Evolutionary conservation across 2,329 filamentous ascomycete genomes (phyloP).

Genomic region (Sporothrix phasma): DNA sequence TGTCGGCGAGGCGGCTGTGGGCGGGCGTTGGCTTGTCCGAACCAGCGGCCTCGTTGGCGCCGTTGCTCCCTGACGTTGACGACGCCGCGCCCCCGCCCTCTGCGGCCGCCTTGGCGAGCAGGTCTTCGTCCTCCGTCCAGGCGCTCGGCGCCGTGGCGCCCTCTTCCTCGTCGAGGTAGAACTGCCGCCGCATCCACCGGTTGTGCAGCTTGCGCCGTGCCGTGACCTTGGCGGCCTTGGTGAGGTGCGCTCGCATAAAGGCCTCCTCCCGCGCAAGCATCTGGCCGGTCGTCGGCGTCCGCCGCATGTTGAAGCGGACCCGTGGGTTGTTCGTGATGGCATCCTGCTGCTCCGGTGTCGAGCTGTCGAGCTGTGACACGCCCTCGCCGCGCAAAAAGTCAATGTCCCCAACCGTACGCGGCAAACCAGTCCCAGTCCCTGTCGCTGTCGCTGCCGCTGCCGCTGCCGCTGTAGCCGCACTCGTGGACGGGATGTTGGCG

Average conservation of each 20-base stretch:
- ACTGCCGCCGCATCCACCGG: conserved; percentile 66
- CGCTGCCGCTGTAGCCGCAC: not conserved
- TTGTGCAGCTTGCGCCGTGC: conserved; percentile 51
- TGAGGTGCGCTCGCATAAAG: conserved; percentile 26
- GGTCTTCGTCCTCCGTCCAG: conserved; percentile 52
- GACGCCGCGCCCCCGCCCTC: conserved; percentile 41
- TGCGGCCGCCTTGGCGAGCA: conserved; percentile 34
- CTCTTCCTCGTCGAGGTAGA: conserved; percentile 81
- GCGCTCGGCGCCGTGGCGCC: conserved; percentile 55
- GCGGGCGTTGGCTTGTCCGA: conserved; percentile 33
- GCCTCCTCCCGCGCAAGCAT: conserved; percentile 29
- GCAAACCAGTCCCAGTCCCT: no score
- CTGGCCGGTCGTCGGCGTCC: conserved; percentile 11
- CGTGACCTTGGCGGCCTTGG: conserved; percentile 30
- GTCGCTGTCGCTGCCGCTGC: no score
- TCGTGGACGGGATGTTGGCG: not conserved
- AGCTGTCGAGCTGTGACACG: not conserved
- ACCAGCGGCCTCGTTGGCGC: conserved; percentile 29
- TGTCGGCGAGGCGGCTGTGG: conserved; percentile 61
- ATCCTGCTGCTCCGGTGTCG: not conserved
- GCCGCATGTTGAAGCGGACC: not conserved
- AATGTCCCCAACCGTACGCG: no score
- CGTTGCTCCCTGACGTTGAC: conserved; percentile 63
- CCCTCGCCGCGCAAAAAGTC: not conserved
- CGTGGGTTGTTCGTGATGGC: not conserved